A percentile compares a stretch with the other conserved stretches of the same genome.
Evolutionary conservation across 169 alveolate genomes (phyloP).

Genomic region (Babesia bigemina): DNA sequence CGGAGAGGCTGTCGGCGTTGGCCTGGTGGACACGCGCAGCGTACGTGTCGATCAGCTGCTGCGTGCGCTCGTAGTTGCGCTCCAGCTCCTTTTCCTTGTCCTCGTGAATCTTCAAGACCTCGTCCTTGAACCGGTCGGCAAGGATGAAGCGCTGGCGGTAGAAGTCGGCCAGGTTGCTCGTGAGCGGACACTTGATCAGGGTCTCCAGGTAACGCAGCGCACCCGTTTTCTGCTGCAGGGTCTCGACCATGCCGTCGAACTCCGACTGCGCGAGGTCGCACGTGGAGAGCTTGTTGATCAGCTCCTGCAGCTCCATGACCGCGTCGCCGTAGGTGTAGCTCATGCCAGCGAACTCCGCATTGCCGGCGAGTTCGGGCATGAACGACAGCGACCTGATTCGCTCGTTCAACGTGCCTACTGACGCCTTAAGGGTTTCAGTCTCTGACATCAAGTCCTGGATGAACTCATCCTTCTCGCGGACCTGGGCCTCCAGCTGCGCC

Average conservation of each 20-base stretch:
- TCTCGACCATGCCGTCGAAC: not conserved
- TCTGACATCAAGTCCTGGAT: constrained; percentile 8
- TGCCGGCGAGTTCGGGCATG: constrained; percentile 21
- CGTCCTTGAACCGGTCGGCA: constrained; percentile 1
- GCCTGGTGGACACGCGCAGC: constrained; percentile 35
- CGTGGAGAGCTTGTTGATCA: not conserved
- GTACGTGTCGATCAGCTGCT: constrained; percentile 44
- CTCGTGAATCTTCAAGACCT: constrained; percentile 9
- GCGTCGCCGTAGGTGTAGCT: constrained; percentile 27
- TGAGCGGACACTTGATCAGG: constrained; percentile 6
- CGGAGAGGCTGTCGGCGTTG: constrained; percentile 27
- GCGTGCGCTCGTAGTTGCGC: constrained; percentile 19
- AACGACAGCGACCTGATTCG: not conserved
- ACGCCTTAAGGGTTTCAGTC: not conserved
- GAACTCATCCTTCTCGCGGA: constrained; percentile 4
- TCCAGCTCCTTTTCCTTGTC: constrained; percentile 11
- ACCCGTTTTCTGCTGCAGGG: not conserved
- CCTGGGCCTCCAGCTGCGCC: constrained; percentile 4
- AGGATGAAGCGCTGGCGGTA: constrained; percentile 28
- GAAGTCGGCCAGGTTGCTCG: not conserved
- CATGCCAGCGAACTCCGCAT: constrained; percentile 6
- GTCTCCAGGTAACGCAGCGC: constrained; percentile 35
- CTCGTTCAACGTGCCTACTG: constrained; percentile 3
- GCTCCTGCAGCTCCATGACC: constrained; percentile 6
- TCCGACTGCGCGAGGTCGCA: not conserved